Base-by-base conservation (phyloP, 805 yeast genomes). In the Lipomyces anomalus region DNA sequence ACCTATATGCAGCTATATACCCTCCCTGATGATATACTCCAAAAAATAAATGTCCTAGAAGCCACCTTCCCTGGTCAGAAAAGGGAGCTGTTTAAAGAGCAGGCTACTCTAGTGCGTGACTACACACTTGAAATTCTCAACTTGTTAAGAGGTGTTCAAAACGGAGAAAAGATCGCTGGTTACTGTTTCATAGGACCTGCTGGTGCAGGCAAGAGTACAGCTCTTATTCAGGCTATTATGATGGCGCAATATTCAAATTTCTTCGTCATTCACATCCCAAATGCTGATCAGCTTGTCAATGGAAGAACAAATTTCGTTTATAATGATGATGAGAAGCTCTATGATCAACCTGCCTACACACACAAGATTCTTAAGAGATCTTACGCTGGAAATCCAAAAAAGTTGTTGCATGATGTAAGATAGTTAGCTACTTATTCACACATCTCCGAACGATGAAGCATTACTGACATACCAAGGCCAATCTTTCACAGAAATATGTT, bases 291-390 rank as follows among this genome's bases (percentile, higher is more conserved):
- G 21, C 23, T 50, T 36, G 33, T 48, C 18, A 46, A 52, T 29
- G 55, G 55, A 18, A 26, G 43, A 22, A 21, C 32, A 22, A 46
- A 43, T 17, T 44, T 35, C 35, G 28, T 16, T 18, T 13, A 17
- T 7, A 23, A 22, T 30, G 40, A 41, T 20, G 41, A 22, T n/a
- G 22, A 38, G 18, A 43, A 34, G 4, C 17, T 40, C 3, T 50
- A 47, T 36, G 55, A 48, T 24, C 52, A 47, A 16, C 55, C 53
- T 13, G 44, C 41, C 47, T 48, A 46, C 36, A 34, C 35, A 23
- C 38, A 30, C 22, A 38, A 47, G 13, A 38, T 48, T 9, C 21
- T 47, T 29, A 36, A 42, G 20, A 33, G 36, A 9, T 29, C 46
- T 9, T 18, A 17, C 13, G 16, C 16, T 17, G 38, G 33, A 23